Evolutionary conservation across 1,139 yeast genomes (phyloP).

Genomic region (Candida albicans): DNA sequence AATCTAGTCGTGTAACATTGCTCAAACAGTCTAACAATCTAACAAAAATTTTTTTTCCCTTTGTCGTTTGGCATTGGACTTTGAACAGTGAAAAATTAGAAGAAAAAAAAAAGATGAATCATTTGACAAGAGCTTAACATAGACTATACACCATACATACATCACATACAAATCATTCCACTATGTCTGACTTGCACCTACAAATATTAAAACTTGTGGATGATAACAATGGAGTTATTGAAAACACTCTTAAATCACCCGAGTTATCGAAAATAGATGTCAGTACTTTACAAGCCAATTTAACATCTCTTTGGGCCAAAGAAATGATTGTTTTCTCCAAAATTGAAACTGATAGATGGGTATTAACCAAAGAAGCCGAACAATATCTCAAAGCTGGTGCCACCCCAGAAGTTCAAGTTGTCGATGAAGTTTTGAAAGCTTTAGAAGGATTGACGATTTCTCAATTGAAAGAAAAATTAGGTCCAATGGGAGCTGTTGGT

Average conservation of each 20-base stretch:
- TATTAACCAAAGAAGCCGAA: slow-evolving; percentile 77
- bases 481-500: slow-evolving; percentile 84
- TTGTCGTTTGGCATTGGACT: no score
- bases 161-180: not conserved
- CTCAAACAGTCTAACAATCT: no score
- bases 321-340: slow-evolving; percentile 75
- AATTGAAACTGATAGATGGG: slow-evolving; percentile 75
- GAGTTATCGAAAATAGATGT: slow-evolving; percentile 40
- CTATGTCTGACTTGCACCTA: slow-evolving; percentile 58
- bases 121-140: not conserved
- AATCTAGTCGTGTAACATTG: no score
- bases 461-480: slow-evolving; percentile 77
- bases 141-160: not conserved
- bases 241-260: slow-evolving; percentile 62
- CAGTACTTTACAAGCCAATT: slow-evolving; percentile 60
- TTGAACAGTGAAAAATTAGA: no score
- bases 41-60: no score
- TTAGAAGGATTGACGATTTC: slow-evolving; percentile 79
- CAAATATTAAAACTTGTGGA: slow-evolving; percentile 63
- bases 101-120: not conserved
- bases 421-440: slow-evolving; percentile 70
- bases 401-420: slow-evolving; percentile 85
- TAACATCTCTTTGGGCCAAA: slow-evolving; percentile 84
- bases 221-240: slow-evolving; percentile 53
- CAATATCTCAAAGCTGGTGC: slow-evolving; percentile 71